phyloP scores from a whole-genome alignment of 208 protist genomes.

The Strigomonas galati region DNA sequence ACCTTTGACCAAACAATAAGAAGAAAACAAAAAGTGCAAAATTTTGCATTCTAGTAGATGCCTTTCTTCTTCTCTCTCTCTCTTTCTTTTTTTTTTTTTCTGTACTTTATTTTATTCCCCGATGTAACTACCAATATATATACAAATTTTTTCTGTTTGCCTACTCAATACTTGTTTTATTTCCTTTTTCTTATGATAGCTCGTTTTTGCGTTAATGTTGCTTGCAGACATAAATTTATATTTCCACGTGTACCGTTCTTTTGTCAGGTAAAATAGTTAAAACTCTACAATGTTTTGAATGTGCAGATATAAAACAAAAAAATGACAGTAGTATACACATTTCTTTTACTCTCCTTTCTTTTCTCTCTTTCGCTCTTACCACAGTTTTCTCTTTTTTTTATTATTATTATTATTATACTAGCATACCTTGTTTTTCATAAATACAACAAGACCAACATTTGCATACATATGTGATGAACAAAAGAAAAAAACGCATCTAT shows the following conservation, averaged over 20 bases:
- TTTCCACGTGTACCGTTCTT: background rate
- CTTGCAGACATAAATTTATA: background rate
- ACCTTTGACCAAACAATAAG: background rate
- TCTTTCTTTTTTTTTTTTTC: slow-evolving; percentile 17
- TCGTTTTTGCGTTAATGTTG: slow-evolving; percentile 4
- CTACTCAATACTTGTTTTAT: slow-evolving; percentile 9
- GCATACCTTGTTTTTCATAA: background rate
- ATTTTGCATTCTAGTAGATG: slow-evolving; percentile 1
- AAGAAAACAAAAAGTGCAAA: no score
- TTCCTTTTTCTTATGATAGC: slow-evolving; percentile 13
- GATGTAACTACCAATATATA: no score
- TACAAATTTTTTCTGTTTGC: slow-evolving; percentile 4
- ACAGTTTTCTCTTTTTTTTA: slow-evolving; percentile 3
- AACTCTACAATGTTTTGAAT: background rate
- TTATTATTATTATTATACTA: no score
- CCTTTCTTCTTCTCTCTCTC: slow-evolving; percentile 9
- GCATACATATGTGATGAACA: slow-evolving; percentile 15
- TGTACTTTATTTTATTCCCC: background rate
- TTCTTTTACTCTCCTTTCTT: background rate
- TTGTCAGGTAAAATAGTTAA: background rate
- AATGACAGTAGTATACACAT: background rate
- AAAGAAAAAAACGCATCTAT: slow-evolving; percentile 39
- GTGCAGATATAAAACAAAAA: background rate
- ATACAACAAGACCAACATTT: background rate
- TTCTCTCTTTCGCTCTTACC: background rate